Evolutionary conservation across 257 asterid genomes (phyloP).

Genomic region (Jacaranda copaia): DNA sequence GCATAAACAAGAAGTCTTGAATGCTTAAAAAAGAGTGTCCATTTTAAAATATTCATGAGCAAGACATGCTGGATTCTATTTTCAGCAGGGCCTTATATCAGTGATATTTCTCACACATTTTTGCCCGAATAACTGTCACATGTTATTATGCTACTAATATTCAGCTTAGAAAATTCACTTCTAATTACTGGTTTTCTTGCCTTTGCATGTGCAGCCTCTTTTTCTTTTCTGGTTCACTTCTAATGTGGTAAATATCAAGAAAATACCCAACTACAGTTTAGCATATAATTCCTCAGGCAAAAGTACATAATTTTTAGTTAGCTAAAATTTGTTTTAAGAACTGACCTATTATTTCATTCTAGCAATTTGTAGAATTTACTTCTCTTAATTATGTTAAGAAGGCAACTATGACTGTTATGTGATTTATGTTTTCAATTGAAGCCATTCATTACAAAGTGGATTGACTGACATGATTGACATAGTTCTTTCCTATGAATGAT

Average conservation of each 20-base stretch:
- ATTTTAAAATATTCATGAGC: not conserved
- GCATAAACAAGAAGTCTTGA: too few species aligned
- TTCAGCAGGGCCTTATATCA: too few species aligned
- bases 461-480: constrained; percentile 71
- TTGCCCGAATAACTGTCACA: not conserved
- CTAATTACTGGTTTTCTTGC: not conserved
- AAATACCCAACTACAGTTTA: not conserved
- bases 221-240: not conserved
- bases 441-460: constrained; percentile 42
- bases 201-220: not conserved
- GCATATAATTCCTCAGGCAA: not conserved
- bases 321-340: not conserved
- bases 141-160: not conserved
- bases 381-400: constrained; percentile 6
- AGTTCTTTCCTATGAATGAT: constrained; percentile 94
- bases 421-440: constrained; percentile 31
- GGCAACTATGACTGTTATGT: not conserved
- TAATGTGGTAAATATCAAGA: not conserved
- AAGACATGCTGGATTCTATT: not conserved
- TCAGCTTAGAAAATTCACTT: not conserved
- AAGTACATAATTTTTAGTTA: not conserved
- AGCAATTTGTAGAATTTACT: not conserved
- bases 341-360: not conserved
- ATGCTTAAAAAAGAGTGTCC: too few species aligned
- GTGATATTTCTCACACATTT: too few species aligned